phyloP scores from a whole-genome alignment of 306 rosid genomes.

The Acacia crassicarpa region DNA sequence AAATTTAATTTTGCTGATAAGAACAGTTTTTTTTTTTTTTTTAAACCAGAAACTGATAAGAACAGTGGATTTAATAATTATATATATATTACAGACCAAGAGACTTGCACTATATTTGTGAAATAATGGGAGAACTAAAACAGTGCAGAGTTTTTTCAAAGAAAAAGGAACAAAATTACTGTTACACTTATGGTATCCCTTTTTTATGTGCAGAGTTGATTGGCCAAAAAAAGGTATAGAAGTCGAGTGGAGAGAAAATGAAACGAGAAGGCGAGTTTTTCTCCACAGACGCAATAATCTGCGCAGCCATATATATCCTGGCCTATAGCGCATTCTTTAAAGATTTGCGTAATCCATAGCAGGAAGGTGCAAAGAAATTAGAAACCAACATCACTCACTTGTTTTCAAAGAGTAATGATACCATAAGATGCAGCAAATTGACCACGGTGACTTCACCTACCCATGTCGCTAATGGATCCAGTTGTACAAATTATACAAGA shows the following conservation, averaged over 20 bases:
- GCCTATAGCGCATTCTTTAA: not conserved
- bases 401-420: not conserved
- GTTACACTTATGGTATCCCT: not conserved
- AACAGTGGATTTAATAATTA: too few species aligned
- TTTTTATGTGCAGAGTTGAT: not conserved
- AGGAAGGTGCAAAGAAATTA: not conserved
- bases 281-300: not conserved
- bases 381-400: not conserved
- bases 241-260: not conserved
- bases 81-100: not conserved
- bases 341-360: not conserved
- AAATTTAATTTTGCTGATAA: too few species aligned
- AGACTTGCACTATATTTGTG: not conserved
- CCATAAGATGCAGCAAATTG: not conserved
- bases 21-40: too few species aligned
- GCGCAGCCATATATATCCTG: not conserved
- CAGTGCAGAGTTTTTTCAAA: not conserved
- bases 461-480: not conserved
- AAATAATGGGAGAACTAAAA: not conserved
- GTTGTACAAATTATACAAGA: not conserved
- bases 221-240: not conserved
- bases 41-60: too few species aligned
- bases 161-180: not conserved
- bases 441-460: not conserved
- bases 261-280: not conserved